Base-by-base conservation (phyloP, 2,329 filamentous ascomycete species). In the Penicillium brevicompactum region DNA sequence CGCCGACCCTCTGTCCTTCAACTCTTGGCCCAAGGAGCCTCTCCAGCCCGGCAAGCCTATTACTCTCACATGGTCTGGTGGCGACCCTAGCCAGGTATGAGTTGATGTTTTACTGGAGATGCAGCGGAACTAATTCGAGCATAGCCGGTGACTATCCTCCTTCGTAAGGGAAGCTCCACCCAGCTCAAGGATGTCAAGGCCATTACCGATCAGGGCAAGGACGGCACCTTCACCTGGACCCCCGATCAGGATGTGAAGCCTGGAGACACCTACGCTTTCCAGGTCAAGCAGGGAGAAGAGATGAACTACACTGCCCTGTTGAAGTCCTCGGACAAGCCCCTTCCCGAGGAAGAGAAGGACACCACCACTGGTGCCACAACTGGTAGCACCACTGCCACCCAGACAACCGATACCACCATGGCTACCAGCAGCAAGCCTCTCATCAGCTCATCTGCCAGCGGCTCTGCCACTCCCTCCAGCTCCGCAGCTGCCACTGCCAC, bases 361-460 rank as follows among this genome's bases (percentile, higher is more conserved):
- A 24, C 45, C 21, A 46, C 44, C 5, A 18, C 37, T 10, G 47
- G 49, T 9, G 50, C 38, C 32, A 61, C 59, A 48, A 62, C 46
- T 37, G 47, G 59, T 16, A 53, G 59, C 43, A 58, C 53, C 14
- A 46, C 21, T 41, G 69, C 88, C 47, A 86, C 86, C 22, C 58
- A 64, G 24, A 61, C 59, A 49, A 62, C 46, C 38, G 47, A 59
- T 16, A 53, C 60, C 43, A 58, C 53, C n/a, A 46, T 24, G 43
- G 69, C 88, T 46, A 86, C 86, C 24, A 86, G 86, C 42, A 70
- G 89, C 49, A 85, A 85, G 32, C 78, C 89, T 48, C 65, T 70
- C 32, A 68, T 66, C 45, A 65, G 66, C 41, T 70, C 69, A 32
- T 64, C 62, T 34, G 58, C 47, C 4, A 27, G 5, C 18, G 24